Evolutionary conservation across 2,329 filamentous ascomycete genomes (phyloP).

Genomic region (Colletotrichum zoysiae): DNA sequence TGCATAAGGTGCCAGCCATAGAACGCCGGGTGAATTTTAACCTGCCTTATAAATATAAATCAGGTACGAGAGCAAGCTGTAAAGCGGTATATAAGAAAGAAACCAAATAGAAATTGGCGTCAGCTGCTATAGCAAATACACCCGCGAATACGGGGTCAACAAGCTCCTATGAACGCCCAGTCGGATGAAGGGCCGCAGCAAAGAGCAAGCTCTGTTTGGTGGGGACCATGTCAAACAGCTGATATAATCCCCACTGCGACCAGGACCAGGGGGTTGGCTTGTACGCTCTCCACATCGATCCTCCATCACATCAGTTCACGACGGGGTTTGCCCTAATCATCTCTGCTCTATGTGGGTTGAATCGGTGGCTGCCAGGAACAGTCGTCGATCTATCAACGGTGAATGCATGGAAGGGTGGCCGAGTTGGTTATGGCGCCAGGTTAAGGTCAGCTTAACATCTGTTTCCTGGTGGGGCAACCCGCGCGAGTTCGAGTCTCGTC

Average conservation of each 20-base stretch:
- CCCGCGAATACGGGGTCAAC: neutral
- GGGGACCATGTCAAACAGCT: neutral
- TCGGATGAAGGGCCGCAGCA: too few species aligned
- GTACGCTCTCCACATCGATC: neutral
- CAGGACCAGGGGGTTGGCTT: neutral
- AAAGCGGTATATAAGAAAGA: too few species aligned
- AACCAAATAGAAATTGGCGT: too few species aligned
- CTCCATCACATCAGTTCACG: neutral
- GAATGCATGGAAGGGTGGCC: conserved; percentile 6
- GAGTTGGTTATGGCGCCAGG: conserved; percentile 28
- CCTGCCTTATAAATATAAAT: too few species aligned
- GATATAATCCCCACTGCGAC: neutral
- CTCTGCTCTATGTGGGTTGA: neutral
- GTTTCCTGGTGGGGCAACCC: conserved; percentile 26
- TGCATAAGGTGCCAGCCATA: too few species aligned
- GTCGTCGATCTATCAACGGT: neutral
- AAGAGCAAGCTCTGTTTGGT: neutral
- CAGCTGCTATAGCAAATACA: neutral
- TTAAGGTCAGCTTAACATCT: conserved; percentile 27
- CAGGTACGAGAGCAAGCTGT: too few species aligned
- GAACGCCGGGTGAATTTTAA: too few species aligned
- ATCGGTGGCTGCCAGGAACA: rapidly evolving
- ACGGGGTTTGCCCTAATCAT: neutral
- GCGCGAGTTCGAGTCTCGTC: conserved; percentile 26
- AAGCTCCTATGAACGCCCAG: neutral